phyloP scores from a whole-genome alignment of 2,329 filamentous ascomycete genomes.

The Fusarium albidum region DNA sequence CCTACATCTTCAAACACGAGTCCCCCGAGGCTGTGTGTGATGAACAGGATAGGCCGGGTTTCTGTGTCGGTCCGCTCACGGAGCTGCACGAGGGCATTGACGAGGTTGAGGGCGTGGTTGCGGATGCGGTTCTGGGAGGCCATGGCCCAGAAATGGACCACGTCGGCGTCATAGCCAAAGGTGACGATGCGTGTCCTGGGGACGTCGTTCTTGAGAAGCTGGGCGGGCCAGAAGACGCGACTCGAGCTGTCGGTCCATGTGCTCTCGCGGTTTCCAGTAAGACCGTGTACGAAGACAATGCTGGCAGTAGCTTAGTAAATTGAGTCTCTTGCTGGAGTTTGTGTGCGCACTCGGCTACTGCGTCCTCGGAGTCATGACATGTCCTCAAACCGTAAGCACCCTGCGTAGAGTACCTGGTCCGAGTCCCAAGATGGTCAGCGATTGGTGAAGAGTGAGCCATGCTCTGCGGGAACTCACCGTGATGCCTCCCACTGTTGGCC shows the following conservation, averaged over 20 bases:
- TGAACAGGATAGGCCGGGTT: constrained; percentile 23
- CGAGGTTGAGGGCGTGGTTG: constrained; percentile 23
- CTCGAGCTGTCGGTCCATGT: constrained; percentile 15
- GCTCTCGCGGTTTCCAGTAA: constrained; percentile 22
- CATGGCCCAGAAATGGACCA: neutral
- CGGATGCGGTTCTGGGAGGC: constrained; percentile 19
- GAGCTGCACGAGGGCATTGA: constrained; percentile 19
- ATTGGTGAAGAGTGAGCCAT: too few relatives aligned
- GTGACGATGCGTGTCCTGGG: constrained; percentile 23
- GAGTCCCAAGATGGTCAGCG: too few relatives aligned
- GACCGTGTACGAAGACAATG: constrained; percentile 30
- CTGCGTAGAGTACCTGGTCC: too few relatives aligned
- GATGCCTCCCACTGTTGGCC: too few relatives aligned
- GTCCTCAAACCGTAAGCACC: too few relatives aligned
- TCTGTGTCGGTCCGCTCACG: constrained; percentile 21
- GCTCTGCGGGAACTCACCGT: too few relatives aligned
- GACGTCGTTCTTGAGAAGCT: constrained; percentile 7
- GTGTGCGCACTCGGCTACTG: too few relatives aligned
- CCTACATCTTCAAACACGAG: constrained; percentile 34
- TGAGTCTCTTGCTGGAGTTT: too few relatives aligned
- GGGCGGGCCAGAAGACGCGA: constrained; percentile 12
- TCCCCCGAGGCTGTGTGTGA: constrained; percentile 29
- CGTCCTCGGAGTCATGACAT: too few relatives aligned
- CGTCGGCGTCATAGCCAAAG: constrained; percentile 26
- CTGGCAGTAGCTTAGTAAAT: too few relatives aligned